Conservation (phyloP, 2,329 filamentous ascomycete genomes). For the Pseudogymnoascus pannorum region DNA sequence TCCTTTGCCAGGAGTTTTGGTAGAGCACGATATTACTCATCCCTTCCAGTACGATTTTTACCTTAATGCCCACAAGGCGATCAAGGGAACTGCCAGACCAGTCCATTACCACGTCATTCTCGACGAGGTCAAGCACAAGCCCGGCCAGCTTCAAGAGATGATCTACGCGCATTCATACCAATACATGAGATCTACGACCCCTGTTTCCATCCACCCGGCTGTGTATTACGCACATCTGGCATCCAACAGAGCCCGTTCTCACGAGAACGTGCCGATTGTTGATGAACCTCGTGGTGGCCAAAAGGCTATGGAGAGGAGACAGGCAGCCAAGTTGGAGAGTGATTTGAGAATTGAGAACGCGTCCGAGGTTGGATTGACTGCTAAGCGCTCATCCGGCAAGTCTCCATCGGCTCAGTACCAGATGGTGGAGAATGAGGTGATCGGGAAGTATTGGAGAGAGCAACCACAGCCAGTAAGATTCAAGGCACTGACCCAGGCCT, state of each 20-base stretch:
- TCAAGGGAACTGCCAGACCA: constrained; percentile 89
- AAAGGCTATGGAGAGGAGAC: constrained; percentile 31
- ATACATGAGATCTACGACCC: constrained; percentile 84
- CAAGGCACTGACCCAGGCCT: constrained; percentile 12
- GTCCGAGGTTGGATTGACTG: constrained; percentile 19
- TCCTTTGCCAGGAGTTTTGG: constrained; percentile 74
- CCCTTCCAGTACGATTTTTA: constrained; percentile 89
- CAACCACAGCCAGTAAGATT: constrained; percentile 1
- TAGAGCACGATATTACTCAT: constrained; percentile 85
- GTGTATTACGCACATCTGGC: constrained; percentile 96
- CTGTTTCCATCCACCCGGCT: constrained; percentile 74
- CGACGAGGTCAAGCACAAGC: constrained; percentile 65
- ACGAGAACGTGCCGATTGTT: constrained; percentile 50
- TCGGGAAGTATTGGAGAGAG: constrained; percentile 5
- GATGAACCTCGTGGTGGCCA: constrained; percentile 37
- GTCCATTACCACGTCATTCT: constrained; percentile 86
- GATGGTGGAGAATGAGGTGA: constrained; percentile 12
- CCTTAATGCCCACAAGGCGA: constrained; percentile 63
- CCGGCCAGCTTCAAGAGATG: constrained; percentile 72
- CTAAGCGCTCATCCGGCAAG: constrained; percentile 18
- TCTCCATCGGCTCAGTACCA: constrained; percentile 23
- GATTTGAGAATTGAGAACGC: constrained; percentile 11
- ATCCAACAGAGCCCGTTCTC: constrained; percentile 68
- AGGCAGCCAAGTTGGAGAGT: constrained; percentile 14
- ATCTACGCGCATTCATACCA: constrained; percentile 95